A percentile compares a stretch with the other conserved stretches of the same genome.
phyloP scores from a whole-genome alignment of 371 early-diverging fungal genomes.

The Nematocida sp. region DNA sequence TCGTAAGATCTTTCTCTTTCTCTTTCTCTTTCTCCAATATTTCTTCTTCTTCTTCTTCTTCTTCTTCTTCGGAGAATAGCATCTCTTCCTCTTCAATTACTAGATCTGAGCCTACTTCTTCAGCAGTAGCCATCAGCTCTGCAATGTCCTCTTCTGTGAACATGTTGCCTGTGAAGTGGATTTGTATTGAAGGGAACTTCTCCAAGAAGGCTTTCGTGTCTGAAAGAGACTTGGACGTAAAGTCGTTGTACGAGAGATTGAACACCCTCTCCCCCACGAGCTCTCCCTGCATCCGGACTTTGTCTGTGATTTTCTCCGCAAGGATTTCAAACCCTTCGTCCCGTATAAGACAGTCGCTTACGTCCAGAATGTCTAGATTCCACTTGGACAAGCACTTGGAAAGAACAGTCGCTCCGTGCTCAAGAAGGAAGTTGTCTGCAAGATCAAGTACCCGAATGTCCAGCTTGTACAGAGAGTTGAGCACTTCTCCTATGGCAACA shows the following conservation, averaged over 20 bases:
- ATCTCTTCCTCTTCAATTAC: conserved; percentile 33
- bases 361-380: conserved; percentile 53
- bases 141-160: conserved; percentile 44
- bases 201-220: conserved; percentile 38
- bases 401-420: conserved; percentile 55
- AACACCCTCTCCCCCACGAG: conserved; percentile 50
- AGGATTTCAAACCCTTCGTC: conserved; percentile 58
- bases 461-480: conserved; percentile 34
- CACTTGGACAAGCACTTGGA: conserved; percentile 48
- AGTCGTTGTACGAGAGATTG: conserved; percentile 64
- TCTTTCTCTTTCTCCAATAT: conserved; percentile 6
- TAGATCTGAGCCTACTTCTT: conserved; percentile 29
- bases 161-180: conserved; percentile 62
- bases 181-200: conserved; percentile 31
- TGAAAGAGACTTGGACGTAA: conserved; percentile 54
- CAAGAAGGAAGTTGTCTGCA: conserved; percentile 62
- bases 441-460: conserved; percentile 60
- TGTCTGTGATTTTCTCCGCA: conserved; percentile 27
- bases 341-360: conserved; percentile 60
- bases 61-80: conserved; percentile 4
- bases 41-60: conserved; percentile 6
- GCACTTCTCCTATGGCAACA: conserved; percentile 53
- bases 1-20: background rate
- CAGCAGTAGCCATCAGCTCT: conserved; percentile 19
- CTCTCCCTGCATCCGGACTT: conserved; percentile 22